Evolutionary conservation across 2,329 filamentous ascomycete species (phyloP).

Genomic region (Arthrinium phaeospermum): DNA sequence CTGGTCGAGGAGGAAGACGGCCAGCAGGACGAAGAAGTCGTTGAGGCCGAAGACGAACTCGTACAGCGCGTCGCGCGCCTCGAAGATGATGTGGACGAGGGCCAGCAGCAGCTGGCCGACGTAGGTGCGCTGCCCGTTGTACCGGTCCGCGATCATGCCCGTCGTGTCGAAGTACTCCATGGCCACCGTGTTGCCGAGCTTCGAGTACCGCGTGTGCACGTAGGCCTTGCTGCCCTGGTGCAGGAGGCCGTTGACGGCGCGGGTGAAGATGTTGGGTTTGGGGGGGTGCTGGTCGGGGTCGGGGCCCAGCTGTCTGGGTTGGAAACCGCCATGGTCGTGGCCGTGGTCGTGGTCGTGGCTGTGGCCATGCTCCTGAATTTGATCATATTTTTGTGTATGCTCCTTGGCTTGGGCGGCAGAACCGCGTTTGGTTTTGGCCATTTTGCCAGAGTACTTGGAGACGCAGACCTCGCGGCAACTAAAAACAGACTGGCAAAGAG

Average conservation of each 20-base stretch:
- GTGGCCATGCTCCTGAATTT: neutral
- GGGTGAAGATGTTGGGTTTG: neutral
- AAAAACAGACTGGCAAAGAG: neutral
- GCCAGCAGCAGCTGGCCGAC: neutral
- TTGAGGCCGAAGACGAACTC: neutral
- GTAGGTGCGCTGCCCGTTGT: neutral
- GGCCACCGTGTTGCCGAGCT: neutral
- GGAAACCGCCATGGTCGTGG: neutral
- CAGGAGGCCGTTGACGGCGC: too few relatives aligned
- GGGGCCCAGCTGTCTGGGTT: neutral
- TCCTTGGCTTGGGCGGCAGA: neutral
- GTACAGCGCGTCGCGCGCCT: neutral
- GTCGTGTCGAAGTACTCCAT: neutral
- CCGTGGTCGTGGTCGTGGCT: neutral
- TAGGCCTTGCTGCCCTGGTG: neutral
- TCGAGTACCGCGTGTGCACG: conserved; percentile 9
- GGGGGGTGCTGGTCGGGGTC: too few relatives aligned
- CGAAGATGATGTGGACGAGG: neutral
- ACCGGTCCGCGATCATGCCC: neutral
- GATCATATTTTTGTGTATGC: neutral
- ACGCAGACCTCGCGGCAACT: neutral
- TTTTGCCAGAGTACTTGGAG: neutral
- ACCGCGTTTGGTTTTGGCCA: neutral
- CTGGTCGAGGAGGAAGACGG: neutral
- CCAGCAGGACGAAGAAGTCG: neutral